Conservation (phyloP, 495 filamentous ascomycete species). For the Aspergillus steynii region DNA sequence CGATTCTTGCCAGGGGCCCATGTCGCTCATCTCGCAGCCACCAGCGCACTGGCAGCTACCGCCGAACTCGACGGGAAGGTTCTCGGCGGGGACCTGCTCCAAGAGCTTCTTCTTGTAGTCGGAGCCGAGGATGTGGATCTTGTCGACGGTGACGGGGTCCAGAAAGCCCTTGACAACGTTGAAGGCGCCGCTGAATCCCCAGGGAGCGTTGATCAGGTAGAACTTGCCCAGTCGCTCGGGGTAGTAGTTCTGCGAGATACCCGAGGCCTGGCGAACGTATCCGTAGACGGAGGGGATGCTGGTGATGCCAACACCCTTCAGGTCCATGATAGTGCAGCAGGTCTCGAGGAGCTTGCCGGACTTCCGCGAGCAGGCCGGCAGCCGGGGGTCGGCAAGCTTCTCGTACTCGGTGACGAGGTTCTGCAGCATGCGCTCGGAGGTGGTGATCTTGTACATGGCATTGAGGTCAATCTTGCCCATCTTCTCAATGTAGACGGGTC, state of each 20-base stretch:
- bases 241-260: constrained; percentile 97
- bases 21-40: constrained; percentile 85
- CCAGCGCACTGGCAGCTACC: constrained; percentile 79
- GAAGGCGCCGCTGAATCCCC: constrained; percentile 86
- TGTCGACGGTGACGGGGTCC: constrained; percentile 92
- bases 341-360: constrained; percentile 88
- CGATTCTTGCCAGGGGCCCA: constrained; percentile 86
- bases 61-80: constrained; percentile 84
- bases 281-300: constrained; percentile 80
- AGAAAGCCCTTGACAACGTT: constrained; percentile 84
- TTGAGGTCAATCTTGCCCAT: constrained; percentile 88
- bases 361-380: constrained; percentile 95
- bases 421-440: constrained; percentile 86
- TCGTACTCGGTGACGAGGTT: constrained; percentile 98
- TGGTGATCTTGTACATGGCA: constrained; percentile 92
- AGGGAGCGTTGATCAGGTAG: constrained; percentile 96
- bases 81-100: constrained; percentile 83
- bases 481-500: constrained; percentile 96
- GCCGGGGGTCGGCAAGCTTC: constrained; percentile 85
- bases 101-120: constrained; percentile 82
- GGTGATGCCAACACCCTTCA: constrained; percentile 86
- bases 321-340: constrained; percentile 95
- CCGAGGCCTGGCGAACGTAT: constrained; percentile 78
- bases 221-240: constrained; percentile 87
- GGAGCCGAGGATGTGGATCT: constrained; percentile 88